These are phyloP conservation scores for Monoraphidium neglectum DNA, from an alignment of 139 green algal species.

Conservation along the genomic window DNA sequence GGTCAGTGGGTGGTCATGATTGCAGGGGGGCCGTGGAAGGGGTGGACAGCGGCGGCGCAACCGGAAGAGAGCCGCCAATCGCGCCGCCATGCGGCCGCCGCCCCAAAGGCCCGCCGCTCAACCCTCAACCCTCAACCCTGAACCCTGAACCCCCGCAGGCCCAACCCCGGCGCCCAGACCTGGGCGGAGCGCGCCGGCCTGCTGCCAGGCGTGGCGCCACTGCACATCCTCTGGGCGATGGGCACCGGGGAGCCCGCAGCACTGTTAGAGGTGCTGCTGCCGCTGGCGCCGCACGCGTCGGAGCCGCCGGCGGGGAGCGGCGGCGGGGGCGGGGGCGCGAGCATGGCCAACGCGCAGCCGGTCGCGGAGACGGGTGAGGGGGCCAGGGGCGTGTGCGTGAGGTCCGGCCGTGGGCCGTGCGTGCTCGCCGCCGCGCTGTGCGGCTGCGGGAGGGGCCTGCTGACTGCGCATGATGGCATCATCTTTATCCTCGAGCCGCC, in stretches of 20 bases:
- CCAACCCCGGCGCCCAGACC: not conserved
- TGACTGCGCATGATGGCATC: too few species aligned
- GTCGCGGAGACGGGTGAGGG: too few species aligned
- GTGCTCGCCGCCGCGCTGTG: too few species aligned
- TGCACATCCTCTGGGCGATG: conserved; percentile 38
- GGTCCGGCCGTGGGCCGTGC: too few species aligned
- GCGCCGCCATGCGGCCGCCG: not conserved
- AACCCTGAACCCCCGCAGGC: not conserved
- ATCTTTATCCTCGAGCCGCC: too few species aligned
- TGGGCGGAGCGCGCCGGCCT: conserved; percentile 38
- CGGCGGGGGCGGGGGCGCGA: not conserved
- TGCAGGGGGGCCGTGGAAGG: not conserved
- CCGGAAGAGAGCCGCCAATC: not conserved
- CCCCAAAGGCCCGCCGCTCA: not conserved
- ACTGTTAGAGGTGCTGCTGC: conserved; percentile 51
- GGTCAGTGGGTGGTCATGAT: too few species aligned
- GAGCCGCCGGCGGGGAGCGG: conserved; percentile 8
- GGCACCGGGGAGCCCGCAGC: conserved; percentile 25
- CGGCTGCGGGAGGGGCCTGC: too few species aligned
- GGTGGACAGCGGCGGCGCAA: not conserved
- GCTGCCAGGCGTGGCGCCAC: conserved; percentile 37
- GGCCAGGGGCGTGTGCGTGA: too few species aligned
- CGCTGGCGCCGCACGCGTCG: conserved; percentile 27
- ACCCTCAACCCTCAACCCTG: not conserved
- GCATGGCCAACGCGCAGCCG: not conserved